These are phyloP conservation scores for Apocynum venetum DNA, from an alignment of 257 asterid species.

Conservation along the genomic window DNA sequence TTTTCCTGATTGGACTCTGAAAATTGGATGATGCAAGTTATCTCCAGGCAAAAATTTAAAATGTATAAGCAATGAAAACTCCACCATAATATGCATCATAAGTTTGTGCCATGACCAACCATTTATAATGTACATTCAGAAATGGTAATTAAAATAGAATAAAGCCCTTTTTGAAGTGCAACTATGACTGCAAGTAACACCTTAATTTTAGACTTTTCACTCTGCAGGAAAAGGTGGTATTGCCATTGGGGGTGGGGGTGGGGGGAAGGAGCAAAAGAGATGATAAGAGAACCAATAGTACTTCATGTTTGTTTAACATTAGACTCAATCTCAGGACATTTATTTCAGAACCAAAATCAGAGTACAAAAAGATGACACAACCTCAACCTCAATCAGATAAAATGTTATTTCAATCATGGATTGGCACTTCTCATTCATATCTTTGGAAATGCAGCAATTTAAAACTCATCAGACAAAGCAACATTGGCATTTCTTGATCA, in stretches of 20 bases:
- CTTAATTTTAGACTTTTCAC: background rate
- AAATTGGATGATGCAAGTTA: conserved; percentile 12
- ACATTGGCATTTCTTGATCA: background rate
- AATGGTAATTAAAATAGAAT: background rate
- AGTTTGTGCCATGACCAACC: background rate
- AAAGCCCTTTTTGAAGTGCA: background rate
- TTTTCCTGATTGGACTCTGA: conserved; percentile 82
- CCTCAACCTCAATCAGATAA: background rate
- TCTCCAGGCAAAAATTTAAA: background rate
- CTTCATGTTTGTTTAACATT: background rate
- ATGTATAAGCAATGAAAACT: background rate
- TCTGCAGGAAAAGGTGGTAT: background rate
- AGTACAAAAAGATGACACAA: background rate
- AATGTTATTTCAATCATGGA: background rate
- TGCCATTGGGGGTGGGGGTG: too few relatives aligned
- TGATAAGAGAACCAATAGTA: background rate
- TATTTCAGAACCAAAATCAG: background rate
- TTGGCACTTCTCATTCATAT: background rate
- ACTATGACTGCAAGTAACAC: background rate
- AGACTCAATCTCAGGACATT: background rate
- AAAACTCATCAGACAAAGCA: background rate
- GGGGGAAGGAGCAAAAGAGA: background rate
- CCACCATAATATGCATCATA: background rate
- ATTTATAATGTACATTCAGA: background rate
- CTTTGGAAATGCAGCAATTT: background rate